Percentiles rank a stretch among this genome's conserved stretches.
Evolutionary conservation across 2,329 filamentous ascomycete species (phyloP).

Genomic region (Verticillium zaregamsianum): DNA sequence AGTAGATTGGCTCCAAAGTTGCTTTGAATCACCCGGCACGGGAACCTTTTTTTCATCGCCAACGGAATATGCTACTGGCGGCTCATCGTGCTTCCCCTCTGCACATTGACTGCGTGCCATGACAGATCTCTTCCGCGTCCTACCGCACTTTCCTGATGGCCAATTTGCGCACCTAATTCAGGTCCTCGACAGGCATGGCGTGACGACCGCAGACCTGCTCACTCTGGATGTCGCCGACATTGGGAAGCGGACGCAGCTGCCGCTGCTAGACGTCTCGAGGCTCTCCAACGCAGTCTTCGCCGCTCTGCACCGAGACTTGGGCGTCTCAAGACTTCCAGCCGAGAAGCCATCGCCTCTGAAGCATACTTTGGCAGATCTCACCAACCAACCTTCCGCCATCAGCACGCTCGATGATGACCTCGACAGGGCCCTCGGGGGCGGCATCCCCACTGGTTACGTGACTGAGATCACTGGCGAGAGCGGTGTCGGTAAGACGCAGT

Average conservation of each 20-base stretch:
- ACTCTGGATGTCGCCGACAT: conserved; percentile 79
- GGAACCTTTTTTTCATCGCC: background rate
- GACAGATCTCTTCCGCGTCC: conserved; percentile 80
- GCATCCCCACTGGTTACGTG: conserved; percentile 75
- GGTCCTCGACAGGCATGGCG: conserved; percentile 69
- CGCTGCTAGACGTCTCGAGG: conserved; percentile 73
- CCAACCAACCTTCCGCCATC: conserved; percentile 46
- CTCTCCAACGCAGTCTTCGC: conserved; percentile 64
- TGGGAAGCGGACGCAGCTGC: conserved; percentile 79
- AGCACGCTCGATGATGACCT: conserved; percentile 75
- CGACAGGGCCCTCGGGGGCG: conserved; percentile 69
- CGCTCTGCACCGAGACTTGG: conserved; percentile 61
- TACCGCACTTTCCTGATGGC: conserved; percentile 72
- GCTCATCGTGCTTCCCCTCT: conserved; percentile 1
- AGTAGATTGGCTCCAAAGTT: no score
- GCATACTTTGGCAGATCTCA: conserved; percentile 6
- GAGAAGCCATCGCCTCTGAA: conserved; percentile 3
- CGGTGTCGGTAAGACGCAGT: conserved; percentile 91
- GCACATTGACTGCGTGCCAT: conserved; percentile 41
- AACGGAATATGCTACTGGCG: background rate
- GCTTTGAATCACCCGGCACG: no score
- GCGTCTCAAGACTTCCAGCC: conserved; percentile 6
- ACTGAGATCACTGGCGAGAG: conserved; percentile 92
- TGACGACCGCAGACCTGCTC: conserved; percentile 81
- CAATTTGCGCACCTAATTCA: conserved; percentile 72